Evolutionary conservation across 2,329 filamentous ascomycete genomes (phyloP), one percentile per base, ranked within the genome.

Genomic region (Cyphellophora europaea): DNA sequence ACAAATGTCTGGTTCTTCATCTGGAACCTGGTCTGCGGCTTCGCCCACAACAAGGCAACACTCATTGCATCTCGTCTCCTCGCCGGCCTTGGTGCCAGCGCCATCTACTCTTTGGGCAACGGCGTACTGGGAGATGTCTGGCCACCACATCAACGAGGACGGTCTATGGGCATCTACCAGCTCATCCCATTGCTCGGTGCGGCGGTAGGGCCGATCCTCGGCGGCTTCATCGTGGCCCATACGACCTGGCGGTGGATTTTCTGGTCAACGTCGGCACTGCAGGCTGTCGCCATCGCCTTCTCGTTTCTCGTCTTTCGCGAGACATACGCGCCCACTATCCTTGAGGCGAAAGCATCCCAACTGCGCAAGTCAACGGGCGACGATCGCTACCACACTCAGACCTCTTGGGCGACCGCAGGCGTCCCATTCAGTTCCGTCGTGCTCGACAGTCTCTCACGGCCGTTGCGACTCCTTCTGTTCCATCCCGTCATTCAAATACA

Each of bases 121-220:
- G 61, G 63, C 19, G 56, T 65, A 3, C 44, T 65, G 3, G 62
- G 63, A 27, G 74, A 77, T 49, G 58, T 68, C 11, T 77, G 71
- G 58, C 54, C 55, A 8, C 59, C 76, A 1, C 76, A 80, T 49
- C 63, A 81, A 52, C 69, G 77, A 44, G 77, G 77, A 3, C 69
- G 66, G 42, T 72, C 76, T 3, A 71, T 81, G 37, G 69, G 69
- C 2, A 66, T 81, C 27, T 81, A 80, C 57, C 71, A 64, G 33
- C 62, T 82, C 1, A 71, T 70, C 2, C 78, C 78, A 0, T 61
- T 83, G 0, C 66, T 82, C 0, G 79, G 78, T 0, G 77, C 78
- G 3, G 74, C 74, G 1, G 58, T 81, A 4, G 79, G 78, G 0
- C 79, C 72, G 2, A 72, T 80, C 2, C 65, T 68, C 1, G 74